These are phyloP conservation scores for Peltaster fructicola DNA, from an alignment of 2,329 filamentous ascomycete species.

Conservation along the genomic window DNA sequence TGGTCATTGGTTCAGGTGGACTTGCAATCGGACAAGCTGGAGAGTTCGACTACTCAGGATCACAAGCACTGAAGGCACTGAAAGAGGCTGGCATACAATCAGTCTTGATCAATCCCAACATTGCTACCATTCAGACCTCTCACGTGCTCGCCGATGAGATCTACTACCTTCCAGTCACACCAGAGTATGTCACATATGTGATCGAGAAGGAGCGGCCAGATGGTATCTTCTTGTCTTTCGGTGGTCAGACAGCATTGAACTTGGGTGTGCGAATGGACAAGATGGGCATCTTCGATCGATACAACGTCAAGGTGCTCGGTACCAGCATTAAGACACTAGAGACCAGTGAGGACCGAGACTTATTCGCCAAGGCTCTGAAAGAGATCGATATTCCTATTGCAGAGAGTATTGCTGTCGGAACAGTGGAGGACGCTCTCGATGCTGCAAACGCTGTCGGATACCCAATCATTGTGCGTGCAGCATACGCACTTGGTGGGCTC, in stretches of 20 bases:
- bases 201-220: conserved; percentile 93
- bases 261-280: conserved; percentile 94
- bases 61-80: conserved; percentile 88
- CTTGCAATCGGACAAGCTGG: conserved; percentile 93
- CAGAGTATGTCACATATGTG: conserved; percentile 93
- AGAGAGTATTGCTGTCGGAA: conserved; percentile 81
- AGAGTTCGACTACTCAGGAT: conserved; percentile 97
- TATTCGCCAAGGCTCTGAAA: conserved; percentile 87
- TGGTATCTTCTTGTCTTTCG: conserved; percentile 93
- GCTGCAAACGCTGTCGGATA: conserved; percentile 81
- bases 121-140: conserved; percentile 94
- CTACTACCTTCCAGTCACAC: conserved; percentile 94
- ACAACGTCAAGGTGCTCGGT: conserved; percentile 86
- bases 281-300: conserved; percentile 86
- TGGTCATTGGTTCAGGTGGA: conserved; percentile 90
- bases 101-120: conserved; percentile 93
- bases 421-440: conserved; percentile 77
- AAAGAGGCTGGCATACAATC: conserved; percentile 88
- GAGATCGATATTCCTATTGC: conserved; percentile 97
- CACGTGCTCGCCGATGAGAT: conserved; percentile 92
- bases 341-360: conserved; percentile 85
- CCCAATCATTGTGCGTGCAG: conserved; percentile 93
- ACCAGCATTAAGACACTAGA: conserved; percentile 89
- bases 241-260: conserved; percentile 93
- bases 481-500: conserved; percentile 88